phyloP scores from a whole-genome alignment of 345 rosid species.

The Salix exigua region DNA sequence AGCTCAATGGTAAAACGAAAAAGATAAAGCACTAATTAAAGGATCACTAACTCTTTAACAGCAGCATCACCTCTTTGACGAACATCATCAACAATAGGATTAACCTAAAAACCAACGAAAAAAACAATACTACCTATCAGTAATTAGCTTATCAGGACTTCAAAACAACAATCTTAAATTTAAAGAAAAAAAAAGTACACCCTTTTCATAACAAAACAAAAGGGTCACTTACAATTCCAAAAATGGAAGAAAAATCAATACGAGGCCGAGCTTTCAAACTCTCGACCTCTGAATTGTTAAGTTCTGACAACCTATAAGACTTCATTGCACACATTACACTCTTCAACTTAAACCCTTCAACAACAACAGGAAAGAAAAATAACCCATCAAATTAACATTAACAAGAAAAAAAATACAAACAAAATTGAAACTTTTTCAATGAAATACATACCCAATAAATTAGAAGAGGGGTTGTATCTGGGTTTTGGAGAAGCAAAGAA shows the following conservation, averaged over 20 bases:
- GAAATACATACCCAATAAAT: not conserved
- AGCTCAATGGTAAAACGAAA: not conserved
- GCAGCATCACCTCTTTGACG: slow-evolving; percentile 75
- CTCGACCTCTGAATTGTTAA: slow-evolving; percentile 47
- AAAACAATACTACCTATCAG: no score
- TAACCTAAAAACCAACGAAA: slow-evolving; percentile 35
- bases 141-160: no score
- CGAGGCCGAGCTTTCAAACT: slow-evolving; percentile 71
- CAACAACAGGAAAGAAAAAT: not conserved
- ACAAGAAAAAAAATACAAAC: not conserved
- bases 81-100: slow-evolving; percentile 77
- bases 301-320: slow-evolving; percentile 67
- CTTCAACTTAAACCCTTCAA: not conserved
- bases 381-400: not conserved
- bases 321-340: slow-evolving; percentile 52
- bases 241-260: slow-evolving; percentile 81
- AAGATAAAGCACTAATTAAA: not conserved
- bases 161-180: not conserved
- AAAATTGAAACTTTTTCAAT: not conserved
- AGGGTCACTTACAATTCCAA: slow-evolving; percentile 38
- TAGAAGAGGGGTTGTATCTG: slow-evolving; percentile 2
- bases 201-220: not conserved
- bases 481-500: not conserved
- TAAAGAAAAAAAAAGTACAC: no score
- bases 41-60: slow-evolving; percentile 60